Evolutionary conservation across 805 yeast genomes (phyloP).

Genomic region (Dipodascopsis tothii): DNA sequence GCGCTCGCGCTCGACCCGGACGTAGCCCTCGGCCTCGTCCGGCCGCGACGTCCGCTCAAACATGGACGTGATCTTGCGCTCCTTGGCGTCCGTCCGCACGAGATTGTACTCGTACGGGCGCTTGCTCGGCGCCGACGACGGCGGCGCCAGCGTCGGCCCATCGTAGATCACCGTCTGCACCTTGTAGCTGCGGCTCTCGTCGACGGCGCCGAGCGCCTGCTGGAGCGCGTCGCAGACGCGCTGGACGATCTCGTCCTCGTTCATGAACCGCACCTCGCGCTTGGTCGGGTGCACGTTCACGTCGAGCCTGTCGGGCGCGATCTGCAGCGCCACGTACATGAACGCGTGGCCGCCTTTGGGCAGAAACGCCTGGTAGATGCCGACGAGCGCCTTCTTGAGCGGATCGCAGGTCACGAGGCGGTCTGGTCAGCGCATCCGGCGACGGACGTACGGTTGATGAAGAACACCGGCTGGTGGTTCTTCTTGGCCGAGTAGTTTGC

Average conservation of each 20-base stretch:
- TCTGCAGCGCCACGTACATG: slow-evolving; percentile 60
- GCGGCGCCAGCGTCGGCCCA: not conserved
- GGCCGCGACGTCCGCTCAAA: slow-evolving; percentile 11
- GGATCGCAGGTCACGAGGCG: slow-evolving; percentile 81
- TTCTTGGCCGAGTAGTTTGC: slow-evolving; percentile 67
- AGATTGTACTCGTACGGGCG: slow-evolving; percentile 15
- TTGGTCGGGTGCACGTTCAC: slow-evolving; percentile 96
- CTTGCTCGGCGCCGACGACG: not conserved
- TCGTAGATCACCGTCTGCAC: slow-evolving; percentile 48
- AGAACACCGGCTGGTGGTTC: slow-evolving; percentile 59
- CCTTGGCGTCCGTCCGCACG: slow-evolving; percentile 33
- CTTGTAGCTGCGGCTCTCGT: slow-evolving; percentile 59
- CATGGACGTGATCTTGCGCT: slow-evolving; percentile 44
- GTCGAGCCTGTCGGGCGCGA: slow-evolving; percentile 66
- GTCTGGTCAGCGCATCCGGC: slow-evolving; percentile 25
- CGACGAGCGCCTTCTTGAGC: slow-evolving; percentile 55
- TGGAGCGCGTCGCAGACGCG: slow-evolving; percentile 46
- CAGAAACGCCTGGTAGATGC: slow-evolving; percentile 54
- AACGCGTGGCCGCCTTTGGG: slow-evolving; percentile 78
- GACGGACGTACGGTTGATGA: slow-evolving; percentile 50
- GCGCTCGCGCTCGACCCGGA: slow-evolving; percentile 9
- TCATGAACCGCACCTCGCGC: slow-evolving; percentile 75
- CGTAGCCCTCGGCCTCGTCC: slow-evolving; percentile 1
- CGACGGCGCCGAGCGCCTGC: slow-evolving; percentile 46
- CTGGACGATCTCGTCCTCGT: slow-evolving; percentile 80